phyloP scores from a whole-genome alignment of 768 basidiomycete species.

The Rossbeevera mucosa region DNA sequence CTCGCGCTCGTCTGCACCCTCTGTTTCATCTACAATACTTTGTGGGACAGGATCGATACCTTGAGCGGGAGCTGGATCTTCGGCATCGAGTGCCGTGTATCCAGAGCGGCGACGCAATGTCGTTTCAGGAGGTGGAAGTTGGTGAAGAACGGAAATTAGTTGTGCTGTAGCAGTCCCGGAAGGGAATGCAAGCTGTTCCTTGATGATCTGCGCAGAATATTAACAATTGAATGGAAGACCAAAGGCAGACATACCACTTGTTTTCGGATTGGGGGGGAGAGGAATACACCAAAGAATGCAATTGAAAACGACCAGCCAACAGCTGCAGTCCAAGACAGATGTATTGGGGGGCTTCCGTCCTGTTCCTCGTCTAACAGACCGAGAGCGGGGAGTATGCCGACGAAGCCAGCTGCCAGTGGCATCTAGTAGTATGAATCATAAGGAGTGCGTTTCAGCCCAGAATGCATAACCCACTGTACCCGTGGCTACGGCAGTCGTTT shows the following conservation, averaged over 20 bases:
- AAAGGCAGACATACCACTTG: slow-evolving; percentile 67
- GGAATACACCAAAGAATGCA: slow-evolving; percentile 98
- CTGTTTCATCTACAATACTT: slow-evolving; percentile 27
- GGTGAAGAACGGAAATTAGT: slow-evolving; percentile 85
- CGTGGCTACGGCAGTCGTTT: slow-evolving; percentile 94
- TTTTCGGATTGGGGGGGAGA: slow-evolving; percentile 90
- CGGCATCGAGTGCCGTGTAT: slow-evolving; percentile 41
- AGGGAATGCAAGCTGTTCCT: slow-evolving; percentile 91
- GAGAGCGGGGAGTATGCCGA: slow-evolving; percentile 90
- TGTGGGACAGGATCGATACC: slow-evolving; percentile 7
- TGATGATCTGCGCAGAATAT: slow-evolving; percentile 60
- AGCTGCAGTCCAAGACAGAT: slow-evolving; percentile 67
- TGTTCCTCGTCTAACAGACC: slow-evolving; percentile 65
- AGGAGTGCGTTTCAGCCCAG: not conserved
- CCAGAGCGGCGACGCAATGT: slow-evolving; percentile 51
- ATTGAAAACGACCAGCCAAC: slow-evolving; percentile 86
- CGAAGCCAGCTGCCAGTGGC: slow-evolving; percentile 84
- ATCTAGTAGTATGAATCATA: slow-evolving; percentile 41
- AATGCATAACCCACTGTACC: slow-evolving; percentile 45
- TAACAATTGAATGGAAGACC: slow-evolving; percentile 2
- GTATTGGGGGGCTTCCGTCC: slow-evolving; percentile 75
- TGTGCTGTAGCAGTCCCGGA: slow-evolving; percentile 96
- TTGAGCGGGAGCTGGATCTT: slow-evolving; percentile 26
- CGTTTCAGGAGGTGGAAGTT: slow-evolving; percentile 62
- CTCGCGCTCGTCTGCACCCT: slow-evolving; percentile 37